A percentile compares a stretch with the other conserved stretches of the same genome.
Evolutionary conservation across 1,284 basidiomycete species (phyloP).

Genomic region (Neolentinus lepideus): DNA sequence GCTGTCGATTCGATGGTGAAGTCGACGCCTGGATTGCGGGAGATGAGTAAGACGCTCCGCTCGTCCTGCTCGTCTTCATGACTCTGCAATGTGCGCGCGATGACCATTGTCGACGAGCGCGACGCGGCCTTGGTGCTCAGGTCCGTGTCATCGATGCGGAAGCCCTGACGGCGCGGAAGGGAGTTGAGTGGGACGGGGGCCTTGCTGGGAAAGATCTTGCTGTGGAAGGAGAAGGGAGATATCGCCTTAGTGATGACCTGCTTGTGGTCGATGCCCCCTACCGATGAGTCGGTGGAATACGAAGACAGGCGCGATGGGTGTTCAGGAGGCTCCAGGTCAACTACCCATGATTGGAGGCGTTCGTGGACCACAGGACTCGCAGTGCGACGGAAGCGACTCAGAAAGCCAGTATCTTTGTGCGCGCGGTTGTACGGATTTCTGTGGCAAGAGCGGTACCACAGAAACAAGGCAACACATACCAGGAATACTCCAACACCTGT

Average conservation of each 20-base stretch:
- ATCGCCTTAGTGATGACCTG: not conserved
- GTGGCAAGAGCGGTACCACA: not conserved
- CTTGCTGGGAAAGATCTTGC: not conserved
- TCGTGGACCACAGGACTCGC: not conserved
- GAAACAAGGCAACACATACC: not conserved
- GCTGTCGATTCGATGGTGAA: not conserved
- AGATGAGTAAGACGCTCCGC: slow-evolving; percentile 1
- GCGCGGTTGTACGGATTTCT: not conserved
- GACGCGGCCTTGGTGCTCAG: not conserved
- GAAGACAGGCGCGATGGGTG: not conserved
- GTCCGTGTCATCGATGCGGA: slow-evolving; percentile 2
- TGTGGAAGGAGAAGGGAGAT: not conserved
- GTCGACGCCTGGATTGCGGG: not conserved
- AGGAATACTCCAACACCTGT: not conserved
- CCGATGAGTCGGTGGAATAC: not conserved
- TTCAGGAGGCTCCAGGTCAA: not conserved
- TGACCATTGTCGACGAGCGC: not conserved
- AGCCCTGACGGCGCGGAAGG: not conserved
- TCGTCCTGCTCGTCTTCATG: slow-evolving; percentile 1
- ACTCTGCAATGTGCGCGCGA: not conserved
- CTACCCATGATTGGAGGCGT: not conserved
- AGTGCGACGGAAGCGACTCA: not conserved
- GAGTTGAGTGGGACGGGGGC: not conserved
- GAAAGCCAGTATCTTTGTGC: not conserved
- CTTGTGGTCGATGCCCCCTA: not conserved